Evolutionary conservation across 352 stramenopile species (phyloP).

Genomic region (Phytophthora macrochlamydospora): DNA sequence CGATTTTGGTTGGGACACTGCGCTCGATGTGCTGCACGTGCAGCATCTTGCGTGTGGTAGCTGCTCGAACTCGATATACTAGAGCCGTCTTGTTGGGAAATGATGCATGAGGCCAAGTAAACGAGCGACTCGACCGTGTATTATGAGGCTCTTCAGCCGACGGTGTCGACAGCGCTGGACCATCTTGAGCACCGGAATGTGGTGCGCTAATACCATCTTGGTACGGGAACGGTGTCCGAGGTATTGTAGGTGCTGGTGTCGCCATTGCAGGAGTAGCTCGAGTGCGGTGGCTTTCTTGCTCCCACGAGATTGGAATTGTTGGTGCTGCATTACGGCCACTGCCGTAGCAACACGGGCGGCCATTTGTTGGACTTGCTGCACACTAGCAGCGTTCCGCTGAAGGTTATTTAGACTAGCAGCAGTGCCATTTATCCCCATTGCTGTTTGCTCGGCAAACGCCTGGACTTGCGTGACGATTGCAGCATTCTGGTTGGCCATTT

Average conservation of each 20-base stretch:
- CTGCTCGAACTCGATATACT: too few relatives aligned
- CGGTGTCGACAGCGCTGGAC: too few relatives aligned
- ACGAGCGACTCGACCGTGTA: not conserved
- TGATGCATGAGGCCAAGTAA: not conserved
- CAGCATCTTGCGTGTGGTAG: too few relatives aligned
- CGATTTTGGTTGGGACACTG: too few relatives aligned
- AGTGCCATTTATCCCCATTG: not conserved
- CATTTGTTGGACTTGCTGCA: not conserved
- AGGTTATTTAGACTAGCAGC: not conserved
- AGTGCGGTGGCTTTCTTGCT: not conserved
- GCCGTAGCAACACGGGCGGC: not conserved
- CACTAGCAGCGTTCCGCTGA: not conserved
- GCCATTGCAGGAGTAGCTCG: not conserved
- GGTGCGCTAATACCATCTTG: not conserved
- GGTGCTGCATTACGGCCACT: not conserved
- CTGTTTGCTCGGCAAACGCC: not conserved
- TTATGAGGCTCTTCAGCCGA: not conserved
- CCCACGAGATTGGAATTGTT: not conserved
- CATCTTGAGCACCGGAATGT: too few relatives aligned
- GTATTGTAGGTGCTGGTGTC: not conserved
- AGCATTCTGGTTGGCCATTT: not conserved
- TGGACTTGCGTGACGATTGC: not conserved
- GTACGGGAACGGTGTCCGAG: not conserved
- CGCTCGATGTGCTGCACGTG: too few relatives aligned
- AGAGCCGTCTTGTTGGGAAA: too few relatives aligned